These are phyloP conservation scores for Penicillium sp. DNA, from an alignment of 2,329 filamentous ascomycete genomes.

Conservation along the genomic window DNA sequence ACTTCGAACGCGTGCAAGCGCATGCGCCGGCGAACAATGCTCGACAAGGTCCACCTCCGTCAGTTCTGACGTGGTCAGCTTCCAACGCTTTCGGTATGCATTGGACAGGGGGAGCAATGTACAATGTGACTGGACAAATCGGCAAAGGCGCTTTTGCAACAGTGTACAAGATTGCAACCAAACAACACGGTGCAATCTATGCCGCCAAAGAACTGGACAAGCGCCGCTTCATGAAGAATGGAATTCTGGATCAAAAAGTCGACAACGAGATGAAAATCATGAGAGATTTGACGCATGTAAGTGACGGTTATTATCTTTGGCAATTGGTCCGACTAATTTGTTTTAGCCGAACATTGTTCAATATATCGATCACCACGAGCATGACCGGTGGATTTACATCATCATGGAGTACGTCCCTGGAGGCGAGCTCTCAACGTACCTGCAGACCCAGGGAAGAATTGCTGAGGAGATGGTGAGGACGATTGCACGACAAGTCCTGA, in stretches of 20 bases:
- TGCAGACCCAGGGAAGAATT: slow-evolving; percentile 64
- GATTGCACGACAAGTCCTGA: slow-evolving; percentile 70
- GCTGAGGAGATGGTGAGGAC: slow-evolving; percentile 68
- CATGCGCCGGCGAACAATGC: slow-evolving; percentile 21
- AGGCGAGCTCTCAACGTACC: slow-evolving; percentile 78
- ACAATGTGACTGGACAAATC: slow-evolving; percentile 79
- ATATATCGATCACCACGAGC: slow-evolving; percentile 86
- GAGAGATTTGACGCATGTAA: slow-evolving; percentile 78
- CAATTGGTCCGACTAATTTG: slow-evolving; percentile 10
- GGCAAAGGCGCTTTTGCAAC: slow-evolving; percentile 94
- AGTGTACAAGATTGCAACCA: slow-evolving; percentile 86
- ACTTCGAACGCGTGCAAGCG: slow-evolving; percentile 54
- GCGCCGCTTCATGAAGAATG: slow-evolving; percentile 88
- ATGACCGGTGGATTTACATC: slow-evolving; percentile 81
- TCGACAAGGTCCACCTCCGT: slow-evolving; percentile 26
- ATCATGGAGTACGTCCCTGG: slow-evolving; percentile 91
- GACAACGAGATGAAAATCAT: slow-evolving; percentile 98
- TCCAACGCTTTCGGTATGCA: slow-evolving; percentile 65
- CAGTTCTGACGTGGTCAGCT: slow-evolving; percentile 37
- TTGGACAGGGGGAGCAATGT: slow-evolving; percentile 78
- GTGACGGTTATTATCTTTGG: slow-evolving; percentile 29
- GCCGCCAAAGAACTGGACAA: slow-evolving; percentile 97
- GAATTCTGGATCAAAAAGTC: slow-evolving; percentile 83
- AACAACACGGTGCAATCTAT: slow-evolving; percentile 78
- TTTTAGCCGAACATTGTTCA: slow-evolving; percentile 80